These are phyloP conservation scores for Ceratobasidium sp. DNA, from an alignment of 1,284 basidiomycete species.

Conservation along the genomic window DNA sequence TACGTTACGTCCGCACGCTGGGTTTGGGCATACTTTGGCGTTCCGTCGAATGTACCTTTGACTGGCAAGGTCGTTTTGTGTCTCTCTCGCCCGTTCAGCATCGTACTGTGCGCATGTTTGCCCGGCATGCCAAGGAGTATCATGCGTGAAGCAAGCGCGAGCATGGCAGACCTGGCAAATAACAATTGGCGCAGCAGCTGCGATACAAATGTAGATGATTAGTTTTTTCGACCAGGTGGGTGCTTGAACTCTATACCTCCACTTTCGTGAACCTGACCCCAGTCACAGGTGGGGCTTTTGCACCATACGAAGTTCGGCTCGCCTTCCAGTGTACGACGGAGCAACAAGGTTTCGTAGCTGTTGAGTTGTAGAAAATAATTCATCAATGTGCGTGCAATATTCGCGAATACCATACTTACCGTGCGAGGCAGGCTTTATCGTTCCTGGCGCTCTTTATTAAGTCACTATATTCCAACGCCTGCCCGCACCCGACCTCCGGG, in stretches of 20 bases:
- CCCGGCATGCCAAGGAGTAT: conserved; percentile 43
- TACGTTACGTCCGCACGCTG: conserved; percentile 27
- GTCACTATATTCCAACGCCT: conserved; percentile 14
- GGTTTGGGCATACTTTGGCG: conserved; percentile 29
- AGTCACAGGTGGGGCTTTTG: conserved; percentile 23
- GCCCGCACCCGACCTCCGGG: conserved; percentile 14
- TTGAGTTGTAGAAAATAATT: background rate
- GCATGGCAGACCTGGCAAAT: conserved; percentile 31
- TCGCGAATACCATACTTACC: background rate
- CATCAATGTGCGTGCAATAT: background rate
- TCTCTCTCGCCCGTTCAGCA: background rate
- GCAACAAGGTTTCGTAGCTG: conserved; percentile 45
- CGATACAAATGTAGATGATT: background rate
- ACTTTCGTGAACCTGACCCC: conserved; percentile 40
- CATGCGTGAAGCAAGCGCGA: conserved; percentile 33
- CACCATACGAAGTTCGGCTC: conserved; percentile 43
- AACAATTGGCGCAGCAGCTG: conserved; percentile 32
- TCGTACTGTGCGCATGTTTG: conserved; percentile 40
- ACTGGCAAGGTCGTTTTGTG: conserved; percentile 24
- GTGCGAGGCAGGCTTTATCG: background rate
- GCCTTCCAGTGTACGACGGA: conserved; percentile 20
- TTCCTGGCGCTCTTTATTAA: conserved; percentile 14
- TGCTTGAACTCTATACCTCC: conserved; percentile 3
- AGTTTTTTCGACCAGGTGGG: background rate
- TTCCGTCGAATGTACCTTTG: background rate